Base-by-base conservation (phyloP, 1,139 yeast species). In the Sugiyamaella sp. region DNA sequence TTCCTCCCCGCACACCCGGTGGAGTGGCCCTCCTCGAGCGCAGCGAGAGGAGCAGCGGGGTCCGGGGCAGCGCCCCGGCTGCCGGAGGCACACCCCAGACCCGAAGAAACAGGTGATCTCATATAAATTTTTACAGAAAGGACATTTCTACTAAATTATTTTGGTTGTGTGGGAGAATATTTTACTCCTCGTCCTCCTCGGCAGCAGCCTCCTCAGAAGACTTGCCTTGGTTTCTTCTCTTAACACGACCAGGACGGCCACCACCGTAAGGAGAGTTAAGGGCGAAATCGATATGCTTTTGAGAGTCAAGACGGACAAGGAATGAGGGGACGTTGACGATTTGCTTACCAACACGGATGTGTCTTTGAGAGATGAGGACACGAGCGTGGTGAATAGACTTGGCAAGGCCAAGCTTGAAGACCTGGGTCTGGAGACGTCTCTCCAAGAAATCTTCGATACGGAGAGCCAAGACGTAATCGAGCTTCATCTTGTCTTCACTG, bases 351-450 rank as follows among this genome's bases (percentile, higher is more conserved):
- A 93, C 99, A 74, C 98, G 96, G 78, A 93, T 93, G 86, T 93
- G 99, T 85, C 97, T 89, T 84, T 93, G 99, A 70, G 95, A 77
- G 75, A 93, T 93, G 80, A 93, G 87, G 68, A 93, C 96, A 86
- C 99, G 93, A 68, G 99, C 99, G 83, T 93, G 99, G 86, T 93
- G 99, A 74, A 93, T 89, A 71, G 98, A 91, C 84, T 95, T 93
- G 74, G 99, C 99, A 77, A 95, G 86, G 76, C 99, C 99, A 72
- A 90, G 87, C 85, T 93, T 93, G 97, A 93, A 93, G 68, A 93
- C 99, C 84, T 93, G 99, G 76, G 99, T 95, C 85, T 93, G 99
- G 78, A 93, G 86, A 85, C 99, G 89, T 86, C 99, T 91, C 84
- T 93, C 99, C 81, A 93, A 87, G 95, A 93, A 93, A 80, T 95